Base-by-base conservation (phyloP, 371 early-diverging fungal genomes). In the Phascolomyces articulosus region DNA sequence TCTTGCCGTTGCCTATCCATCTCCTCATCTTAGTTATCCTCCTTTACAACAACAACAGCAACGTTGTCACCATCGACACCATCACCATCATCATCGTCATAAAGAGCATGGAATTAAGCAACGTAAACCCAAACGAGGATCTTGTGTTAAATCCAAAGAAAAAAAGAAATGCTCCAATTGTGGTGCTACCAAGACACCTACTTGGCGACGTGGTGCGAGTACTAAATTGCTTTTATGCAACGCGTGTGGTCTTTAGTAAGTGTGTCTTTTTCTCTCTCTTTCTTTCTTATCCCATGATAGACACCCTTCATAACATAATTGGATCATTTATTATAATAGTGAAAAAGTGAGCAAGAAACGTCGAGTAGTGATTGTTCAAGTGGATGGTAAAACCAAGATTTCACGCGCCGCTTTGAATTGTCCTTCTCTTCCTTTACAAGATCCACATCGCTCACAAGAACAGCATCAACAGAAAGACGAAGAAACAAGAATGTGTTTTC, bases 241-340 rank as follows among this genome's bases (percentile, higher is more conserved):
- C 75, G 97, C 98, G 4, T 98, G 98, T 71, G 98, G 98, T 1
- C 79, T 99, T 51, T 98, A 98, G 81, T 92, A 84, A 82, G 78
- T 79, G n/a, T 27, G 28, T 18, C 11, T 11, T 34, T 34, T 0
- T 34, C 6, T 34, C 34, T 34, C 6, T 34, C 10, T 34, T 34
- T 34, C 1, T 34, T 9, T 34, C 6, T 34, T 34, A 34, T 9
- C 11, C 11, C 11, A 31, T 13, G 41, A 44, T 18, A 40, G 40
- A 7, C 4, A 13, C 3, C 18, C 51, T 13, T 4, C 44, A 44
- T 16, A 54, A 20, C 16, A 8, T 21, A 21, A 55, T 29, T 57
- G 10, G 11, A 6, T 16, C 11, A 40, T 47, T 40, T 56, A 11
- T 49, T n/a, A n/a, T 31, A 0, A 27, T 47, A 69, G 70, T 44